Percentiles rank a stretch among this genome's conserved stretches.
These are phyloP conservation scores for Pichia sp. DNA, from an alignment of 1,139 yeast genomes.

Conservation along the genomic window DNA sequence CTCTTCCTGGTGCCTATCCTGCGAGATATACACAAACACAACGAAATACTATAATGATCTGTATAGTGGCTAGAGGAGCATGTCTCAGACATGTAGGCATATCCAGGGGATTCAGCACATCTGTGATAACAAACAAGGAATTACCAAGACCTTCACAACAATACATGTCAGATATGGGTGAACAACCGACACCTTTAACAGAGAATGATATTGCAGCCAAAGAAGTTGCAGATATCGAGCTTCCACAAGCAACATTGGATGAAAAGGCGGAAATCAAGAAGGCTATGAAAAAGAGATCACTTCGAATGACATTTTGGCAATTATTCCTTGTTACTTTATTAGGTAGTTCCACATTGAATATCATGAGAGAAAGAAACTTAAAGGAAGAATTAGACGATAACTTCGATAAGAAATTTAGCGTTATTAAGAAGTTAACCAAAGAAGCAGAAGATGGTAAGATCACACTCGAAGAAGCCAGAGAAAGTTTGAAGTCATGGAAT, in stretches of 20 bases:
- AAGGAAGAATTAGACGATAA: slow-evolving; percentile 31
- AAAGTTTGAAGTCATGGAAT: slow-evolving; percentile 25
- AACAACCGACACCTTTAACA: slow-evolving; percentile 24
- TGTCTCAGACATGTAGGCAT: not conserved
- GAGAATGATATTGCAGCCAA: slow-evolving; percentile 21
- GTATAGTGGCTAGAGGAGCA: not conserved
- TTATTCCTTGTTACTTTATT: slow-evolving; percentile 30
- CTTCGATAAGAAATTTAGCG: slow-evolving; percentile 24
- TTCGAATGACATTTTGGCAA: slow-evolving; percentile 33
- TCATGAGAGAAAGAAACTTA: slow-evolving; percentile 32
- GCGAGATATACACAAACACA: no score
- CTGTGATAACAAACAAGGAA: slow-evolving; percentile 4
- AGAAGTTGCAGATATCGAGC: slow-evolving; percentile 17
- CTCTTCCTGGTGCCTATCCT: no score
- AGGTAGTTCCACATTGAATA: slow-evolving; percentile 33
- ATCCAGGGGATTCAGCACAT: slow-evolving; percentile 4
- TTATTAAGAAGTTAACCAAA: slow-evolving; percentile 21
- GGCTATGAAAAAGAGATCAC: slow-evolving; percentile 28
- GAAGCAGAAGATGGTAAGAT: slow-evolving; percentile 24
- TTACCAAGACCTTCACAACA: slow-evolving; percentile 20
- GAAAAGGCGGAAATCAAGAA: slow-evolving; percentile 25
- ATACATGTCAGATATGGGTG: slow-evolving; percentile 22
- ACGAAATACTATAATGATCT: no score
- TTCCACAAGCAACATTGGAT: slow-evolving; percentile 20
- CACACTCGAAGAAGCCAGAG: slow-evolving; percentile 28